These are phyloP conservation scores for Narthecium ossifragum DNA, from an alignment of 106 monocot species.

Conservation along the genomic window DNA sequence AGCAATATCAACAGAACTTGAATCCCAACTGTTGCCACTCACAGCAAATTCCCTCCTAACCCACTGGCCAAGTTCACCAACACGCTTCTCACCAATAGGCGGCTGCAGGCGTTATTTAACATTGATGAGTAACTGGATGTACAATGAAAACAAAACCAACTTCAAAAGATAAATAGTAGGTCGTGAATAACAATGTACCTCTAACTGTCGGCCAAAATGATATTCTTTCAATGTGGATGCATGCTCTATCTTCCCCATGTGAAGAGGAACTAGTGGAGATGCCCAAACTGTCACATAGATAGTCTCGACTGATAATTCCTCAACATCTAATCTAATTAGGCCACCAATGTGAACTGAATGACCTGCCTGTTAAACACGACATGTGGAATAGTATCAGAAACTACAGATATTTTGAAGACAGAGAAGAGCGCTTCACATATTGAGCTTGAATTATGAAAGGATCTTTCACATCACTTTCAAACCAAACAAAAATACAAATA, in stretches of 20 bases:
- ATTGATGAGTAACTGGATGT: too few relatives aligned
- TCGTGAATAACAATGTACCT: slow-evolving; percentile 39
- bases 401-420: too few relatives aligned
- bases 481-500: too few relatives aligned
- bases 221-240: slow-evolving; percentile 53
- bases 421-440: too few relatives aligned
- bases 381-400: too few relatives aligned
- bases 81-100: slow-evolving; percentile 63
- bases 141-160: too few relatives aligned
- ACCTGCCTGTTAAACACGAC: slow-evolving; percentile 43
- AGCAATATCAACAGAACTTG: slow-evolving; percentile 69
- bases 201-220: slow-evolving; percentile 83
- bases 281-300: slow-evolving; percentile 93
- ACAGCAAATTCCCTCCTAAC: slow-evolving; percentile 62
- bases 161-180: too few relatives aligned
- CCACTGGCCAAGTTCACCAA: slow-evolving; percentile 82
- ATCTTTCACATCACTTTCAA: too few relatives aligned
- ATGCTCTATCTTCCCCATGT: slow-evolving; percentile 89
- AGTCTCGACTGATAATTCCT: slow-evolving; percentile 52
- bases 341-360: slow-evolving; percentile 89
- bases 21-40: slow-evolving; percentile 71
- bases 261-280: slow-evolving; percentile 82
- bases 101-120: slow-evolving; percentile 55
- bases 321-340: slow-evolving; percentile 80
- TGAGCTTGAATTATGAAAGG: too few relatives aligned